A percentile compares a stretch with the other conserved stretches of the same genome.
phyloP scores from a whole-genome alignment of 305 asterid species.

The Fraxinus floribunda region DNA sequence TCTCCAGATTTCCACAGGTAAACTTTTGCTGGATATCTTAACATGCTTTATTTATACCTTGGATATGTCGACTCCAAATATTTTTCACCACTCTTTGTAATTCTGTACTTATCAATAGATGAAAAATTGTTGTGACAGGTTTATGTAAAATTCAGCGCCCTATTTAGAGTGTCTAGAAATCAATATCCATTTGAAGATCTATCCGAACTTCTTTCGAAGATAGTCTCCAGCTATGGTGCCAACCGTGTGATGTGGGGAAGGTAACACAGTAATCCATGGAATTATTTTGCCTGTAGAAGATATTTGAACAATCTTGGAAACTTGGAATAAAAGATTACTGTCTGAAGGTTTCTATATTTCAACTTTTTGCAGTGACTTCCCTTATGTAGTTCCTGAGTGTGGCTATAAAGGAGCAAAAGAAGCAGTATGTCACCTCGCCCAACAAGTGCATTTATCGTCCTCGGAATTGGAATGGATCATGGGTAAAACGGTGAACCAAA shows the following conservation, averaged over 20 bases:
- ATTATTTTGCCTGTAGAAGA: not conserved
- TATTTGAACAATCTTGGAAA: not conserved
- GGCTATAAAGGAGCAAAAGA: slow-evolving; percentile 82
- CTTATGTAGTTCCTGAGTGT: slow-evolving; percentile 67
- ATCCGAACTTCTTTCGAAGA: slow-evolving; percentile 40
- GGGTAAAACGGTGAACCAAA: slow-evolving; percentile 61
- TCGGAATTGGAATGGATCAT: slow-evolving; percentile 68
- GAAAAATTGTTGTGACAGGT: slow-evolving; percentile 45
- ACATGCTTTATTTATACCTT: not conserved
- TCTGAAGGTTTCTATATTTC: not conserved
- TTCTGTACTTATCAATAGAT: not conserved
- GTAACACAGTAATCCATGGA: slow-evolving; percentile 28
- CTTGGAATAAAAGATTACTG: not conserved
- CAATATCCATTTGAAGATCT: slow-evolving; percentile 67
- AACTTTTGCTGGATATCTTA: slow-evolving; percentile 13
- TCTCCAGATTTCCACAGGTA: slow-evolving; percentile 84
- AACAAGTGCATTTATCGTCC: slow-evolving; percentile 45
- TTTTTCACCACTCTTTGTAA: not conserved
- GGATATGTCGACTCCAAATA: not conserved
- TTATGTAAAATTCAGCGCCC: slow-evolving; percentile 72
- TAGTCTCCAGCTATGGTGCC: slow-evolving; percentile 76
- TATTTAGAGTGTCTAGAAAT: slow-evolving; percentile 72
- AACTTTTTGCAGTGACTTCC: slow-evolving; percentile 65
- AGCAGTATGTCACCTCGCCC: slow-evolving; percentile 42
- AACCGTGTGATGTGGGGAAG: slow-evolving; percentile 95